Conservation (phyloP, 2,329 filamentous ascomycete species). For the Cercospora janseana region DNA sequence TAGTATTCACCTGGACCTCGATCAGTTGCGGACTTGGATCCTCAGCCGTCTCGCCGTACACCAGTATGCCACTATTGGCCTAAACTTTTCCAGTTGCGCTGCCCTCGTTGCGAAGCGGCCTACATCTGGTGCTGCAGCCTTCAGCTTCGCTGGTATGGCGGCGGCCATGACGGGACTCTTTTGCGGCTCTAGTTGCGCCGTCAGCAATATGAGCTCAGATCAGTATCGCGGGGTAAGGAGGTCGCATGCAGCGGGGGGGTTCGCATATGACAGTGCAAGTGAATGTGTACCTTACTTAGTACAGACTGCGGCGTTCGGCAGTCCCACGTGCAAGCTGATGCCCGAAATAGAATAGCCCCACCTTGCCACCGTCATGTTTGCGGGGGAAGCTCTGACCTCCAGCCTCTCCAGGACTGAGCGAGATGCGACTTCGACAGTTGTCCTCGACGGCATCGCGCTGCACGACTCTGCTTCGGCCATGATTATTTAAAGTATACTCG, state of each 20-base stretch:
- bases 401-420: slow-evolving; percentile 3
- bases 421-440: slow-evolving; percentile 1
- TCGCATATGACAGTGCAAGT: not conserved
- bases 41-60: slow-evolving; percentile 58
- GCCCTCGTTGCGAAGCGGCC: slow-evolving; percentile 80
- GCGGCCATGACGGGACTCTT: no score
- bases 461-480: not conserved
- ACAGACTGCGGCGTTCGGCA: not conserved
- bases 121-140: slow-evolving; percentile 66
- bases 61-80: slow-evolving; percentile 92
- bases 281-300: not conserved
- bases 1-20: slow-evolving; percentile 71
- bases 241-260: not conserved
- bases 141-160: slow-evolving; percentile 68
- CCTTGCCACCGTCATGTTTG: not conserved
- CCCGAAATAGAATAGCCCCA: not conserved
- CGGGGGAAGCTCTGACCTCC: slow-evolving; percentile 2
- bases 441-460: not conserved
- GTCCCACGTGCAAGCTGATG: not conserved
- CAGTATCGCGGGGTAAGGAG: no score
- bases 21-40: slow-evolving; percentile 11
- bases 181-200: no score
- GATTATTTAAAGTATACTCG: no score
- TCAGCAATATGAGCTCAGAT: no score
- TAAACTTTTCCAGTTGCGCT: slow-evolving; percentile 76